Percentiles rank a stretch among this genome's conserved stretches.
These are phyloP conservation scores for Protomyces lactucae-debilis DNA, from an alignment of 1,139 yeast genomes.

Conservation along the genomic window DNA sequence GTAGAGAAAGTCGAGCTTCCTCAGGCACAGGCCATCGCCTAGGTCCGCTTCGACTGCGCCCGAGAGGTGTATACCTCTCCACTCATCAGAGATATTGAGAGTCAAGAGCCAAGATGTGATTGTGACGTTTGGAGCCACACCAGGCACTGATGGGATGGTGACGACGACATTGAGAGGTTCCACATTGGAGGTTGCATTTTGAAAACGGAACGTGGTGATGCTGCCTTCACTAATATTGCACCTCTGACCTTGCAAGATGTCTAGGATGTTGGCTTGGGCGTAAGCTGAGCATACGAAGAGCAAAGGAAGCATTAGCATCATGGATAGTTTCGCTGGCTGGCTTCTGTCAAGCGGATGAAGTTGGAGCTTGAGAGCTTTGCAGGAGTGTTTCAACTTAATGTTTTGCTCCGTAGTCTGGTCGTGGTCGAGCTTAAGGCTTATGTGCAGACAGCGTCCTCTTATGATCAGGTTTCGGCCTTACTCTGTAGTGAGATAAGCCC, in stretches of 20 bases:
- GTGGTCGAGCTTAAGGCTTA: too few species aligned
- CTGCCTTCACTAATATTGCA: background rate
- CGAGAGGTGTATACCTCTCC: conserved; percentile 13
- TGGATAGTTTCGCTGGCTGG: too few species aligned
- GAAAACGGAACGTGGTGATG: conserved; percentile 8
- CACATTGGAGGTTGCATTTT: conserved; percentile 1
- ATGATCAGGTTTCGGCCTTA: too few species aligned
- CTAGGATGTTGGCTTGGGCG: too few species aligned
- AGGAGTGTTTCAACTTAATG: background rate
- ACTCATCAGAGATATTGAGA: conserved; percentile 12
- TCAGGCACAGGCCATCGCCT: background rate
- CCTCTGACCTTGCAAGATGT: too few species aligned
- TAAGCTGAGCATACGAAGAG: too few species aligned
- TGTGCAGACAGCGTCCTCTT: too few species aligned
- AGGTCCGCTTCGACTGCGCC: conserved; percentile 8
- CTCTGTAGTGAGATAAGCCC: too few species aligned
- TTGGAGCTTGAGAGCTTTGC: background rate
- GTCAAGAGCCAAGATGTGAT: conserved; percentile 11
- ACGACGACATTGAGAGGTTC: conserved; percentile 21
- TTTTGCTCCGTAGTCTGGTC: too few species aligned
- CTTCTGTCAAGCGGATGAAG: too few species aligned
- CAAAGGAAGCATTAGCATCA: too few species aligned
- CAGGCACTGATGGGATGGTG: background rate
- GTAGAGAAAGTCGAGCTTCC: conserved; percentile 13
- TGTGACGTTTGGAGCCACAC: background rate